These are phyloP conservation scores for Pyronema omphalodes DNA, from an alignment of 495 filamentous ascomycete genomes.

Conservation along the genomic window DNA sequence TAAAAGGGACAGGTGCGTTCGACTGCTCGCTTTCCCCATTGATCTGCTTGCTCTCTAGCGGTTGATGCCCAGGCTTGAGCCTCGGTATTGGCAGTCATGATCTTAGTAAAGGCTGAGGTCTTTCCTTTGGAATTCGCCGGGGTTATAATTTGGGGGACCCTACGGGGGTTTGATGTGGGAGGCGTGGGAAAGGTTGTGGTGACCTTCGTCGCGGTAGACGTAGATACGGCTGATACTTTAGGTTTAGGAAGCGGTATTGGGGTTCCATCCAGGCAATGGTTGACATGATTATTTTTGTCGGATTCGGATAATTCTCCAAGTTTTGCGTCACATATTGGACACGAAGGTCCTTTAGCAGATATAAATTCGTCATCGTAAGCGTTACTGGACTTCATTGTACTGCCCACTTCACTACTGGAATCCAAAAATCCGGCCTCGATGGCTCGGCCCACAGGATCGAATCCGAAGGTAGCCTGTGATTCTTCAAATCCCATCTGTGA, in stretches of 20 bases:
- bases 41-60: slow-evolving; percentile 55
- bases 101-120: slow-evolving; percentile 64
- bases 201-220: slow-evolving; percentile 25
- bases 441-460: slow-evolving; percentile 16
- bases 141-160: not conserved
- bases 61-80: slow-evolving; percentile 77
- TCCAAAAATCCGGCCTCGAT: slow-evolving; percentile 16
- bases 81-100: slow-evolving; percentile 84
- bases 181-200: slow-evolving; percentile 13
- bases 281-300: slow-evolving; percentile 57
- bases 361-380: slow-evolving; percentile 5
- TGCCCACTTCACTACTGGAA: slow-evolving; percentile 9
- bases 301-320: slow-evolving; percentile 21
- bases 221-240: not conserved
- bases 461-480: slow-evolving; percentile 5
- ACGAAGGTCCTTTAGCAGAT: slow-evolving; percentile 1
- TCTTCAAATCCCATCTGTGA: slow-evolving; percentile 22
- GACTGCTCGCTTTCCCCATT: slow-evolving; percentile 76
- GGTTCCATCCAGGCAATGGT: slow-evolving; percentile 77
- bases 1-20: slow-evolving; percentile 91
- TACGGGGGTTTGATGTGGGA: not conserved
- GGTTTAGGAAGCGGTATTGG: slow-evolving; percentile 9
- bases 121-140: slow-evolving; percentile 5
- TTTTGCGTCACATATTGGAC: slow-evolving; percentile 14
- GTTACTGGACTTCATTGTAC: not conserved